phyloP scores from a whole-genome alignment of 1,284 basidiomycete genomes.

The Moesziomyces sp. region DNA sequence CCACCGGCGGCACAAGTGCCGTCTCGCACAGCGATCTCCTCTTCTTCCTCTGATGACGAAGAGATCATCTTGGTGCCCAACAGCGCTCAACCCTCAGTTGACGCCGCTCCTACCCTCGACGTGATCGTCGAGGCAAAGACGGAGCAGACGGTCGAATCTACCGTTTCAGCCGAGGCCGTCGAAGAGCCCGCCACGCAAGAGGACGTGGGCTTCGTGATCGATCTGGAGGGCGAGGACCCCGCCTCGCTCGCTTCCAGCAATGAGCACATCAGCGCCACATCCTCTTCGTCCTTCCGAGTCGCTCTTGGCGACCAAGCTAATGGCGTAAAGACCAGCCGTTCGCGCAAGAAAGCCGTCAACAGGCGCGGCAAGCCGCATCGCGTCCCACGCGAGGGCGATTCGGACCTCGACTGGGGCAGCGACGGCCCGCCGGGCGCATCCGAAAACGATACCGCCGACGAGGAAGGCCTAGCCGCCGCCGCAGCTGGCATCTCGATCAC shows the following conservation, averaged over 20 bases:
- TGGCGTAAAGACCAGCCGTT: not conserved
- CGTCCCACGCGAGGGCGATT: conserved; percentile 55
- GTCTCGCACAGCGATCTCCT: conserved; percentile 12
- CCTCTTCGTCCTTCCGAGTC: conserved; percentile 16
- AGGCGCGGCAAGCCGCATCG: conserved; percentile 21
- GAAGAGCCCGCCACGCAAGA: conserved; percentile 10
- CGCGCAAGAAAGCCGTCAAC: conserved; percentile 12
- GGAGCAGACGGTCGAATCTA: conserved; percentile 14
- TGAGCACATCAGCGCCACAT: not conserved
- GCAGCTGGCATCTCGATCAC: conserved; percentile 45
- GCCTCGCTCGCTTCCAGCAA: not conserved
- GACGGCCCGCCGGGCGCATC: conserved; percentile 52
- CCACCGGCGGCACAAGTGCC: conserved; percentile 1
- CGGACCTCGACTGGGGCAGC: conserved; percentile 63
- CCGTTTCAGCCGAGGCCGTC: conserved; percentile 4
- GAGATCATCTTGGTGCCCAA: conserved; percentile 34
- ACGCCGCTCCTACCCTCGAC: not conserved
- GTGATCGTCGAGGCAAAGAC: not conserved
- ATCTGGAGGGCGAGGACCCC: conserved; percentile 42
- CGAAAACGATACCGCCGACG: conserved; percentile 8
- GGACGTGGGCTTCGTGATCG: conserved; percentile 37
- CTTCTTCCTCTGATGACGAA: conserved; percentile 27
- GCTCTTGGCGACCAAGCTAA: conserved; percentile 37
- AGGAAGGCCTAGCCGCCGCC: conserved; percentile 30
- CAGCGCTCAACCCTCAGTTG: conserved; percentile 1